Conservation (phyloP, 2,329 filamentous ascomycete genomes). For the Verticillium dahliae region DNA sequence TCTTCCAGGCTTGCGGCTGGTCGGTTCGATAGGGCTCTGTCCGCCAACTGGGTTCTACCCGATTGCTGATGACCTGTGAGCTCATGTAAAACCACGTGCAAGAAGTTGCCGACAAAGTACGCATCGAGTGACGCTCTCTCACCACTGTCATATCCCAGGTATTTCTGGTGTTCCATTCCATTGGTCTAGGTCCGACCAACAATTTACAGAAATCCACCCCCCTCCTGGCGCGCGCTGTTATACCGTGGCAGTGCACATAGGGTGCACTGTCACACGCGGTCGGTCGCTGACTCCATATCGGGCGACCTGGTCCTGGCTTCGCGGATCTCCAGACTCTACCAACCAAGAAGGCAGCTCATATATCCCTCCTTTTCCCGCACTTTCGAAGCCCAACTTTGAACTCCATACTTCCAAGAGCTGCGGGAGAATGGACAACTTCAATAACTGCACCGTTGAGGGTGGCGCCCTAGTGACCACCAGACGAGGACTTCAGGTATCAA, state of each 20-base stretch:
- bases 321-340: neutral
- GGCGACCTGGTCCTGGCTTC: neutral
- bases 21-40: neutral
- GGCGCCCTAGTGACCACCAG: conserved; percentile 29
- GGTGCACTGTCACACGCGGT: neutral
- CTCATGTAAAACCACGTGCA: neutral
- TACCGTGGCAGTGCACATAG: neutral
- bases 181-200: neutral
- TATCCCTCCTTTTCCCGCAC: neutral
- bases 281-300: neutral
- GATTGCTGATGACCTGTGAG: neutral
- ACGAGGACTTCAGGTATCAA: conserved; percentile 30
- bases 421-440: conserved; percentile 29
- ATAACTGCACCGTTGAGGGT: conserved; percentile 24
- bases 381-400: neutral
- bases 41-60: neutral
- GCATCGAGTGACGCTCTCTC: neutral
- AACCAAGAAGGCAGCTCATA: neutral
- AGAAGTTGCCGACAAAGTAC: neutral
- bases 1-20: neutral
- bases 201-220: neutral
- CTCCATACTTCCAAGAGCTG: neutral
- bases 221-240: neutral
- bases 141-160: neutral
- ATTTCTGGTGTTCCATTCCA: too few relatives aligned